Base-by-base conservation (phyloP, 2,329 filamentous ascomycete species). In the Pseudogymnoascus sp. region DNA sequence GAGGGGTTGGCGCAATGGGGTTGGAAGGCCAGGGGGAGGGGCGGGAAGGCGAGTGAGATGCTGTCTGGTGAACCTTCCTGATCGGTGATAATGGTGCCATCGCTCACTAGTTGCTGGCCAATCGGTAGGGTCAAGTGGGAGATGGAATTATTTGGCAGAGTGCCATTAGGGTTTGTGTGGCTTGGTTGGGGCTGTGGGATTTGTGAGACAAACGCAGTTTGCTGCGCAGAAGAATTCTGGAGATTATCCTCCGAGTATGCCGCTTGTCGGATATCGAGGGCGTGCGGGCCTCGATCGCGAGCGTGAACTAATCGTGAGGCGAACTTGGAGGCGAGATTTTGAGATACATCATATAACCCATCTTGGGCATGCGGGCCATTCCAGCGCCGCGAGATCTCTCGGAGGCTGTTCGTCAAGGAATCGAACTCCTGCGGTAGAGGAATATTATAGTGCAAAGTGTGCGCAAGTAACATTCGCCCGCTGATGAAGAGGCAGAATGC, bases 331-430 rank as follows among this genome's bases (percentile, higher is more conserved):
- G 76, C 75, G 6, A 77, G 65, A 62, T 74, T 76, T 25, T 70
- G 67, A 14, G 34, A 56, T 12, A 16, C 28, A 28, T 23, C n/a
- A n/a, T 28, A 21, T 44, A 36, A 37, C 4, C 34, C 37, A 28
- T 18, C 23, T 4, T 59, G 50, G 5, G 40, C 65, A 31, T 68
- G 67, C 12, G 67, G 65, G 4, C 75, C 74, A 56, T 72, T 73
- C 75, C 75, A 78, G n/a, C 76, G 70, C 4, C 68, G 66, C 0
- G 76, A 74, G 5, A 79, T 76, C 18, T 75, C 73, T 4, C 68
- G 64, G 0, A 78, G 68, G 16, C 73, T 74, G 2, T 65, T 63
- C 2, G 76, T 69, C 1, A 78, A 62, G 0, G 70, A 72, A 12
- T 75, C 70, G 16, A 78, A 73, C 3, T 72, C 73, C 0, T 63